Conservation (phyloP, 169 alveolate genomes). For the Plasmodium relictum region DNA sequence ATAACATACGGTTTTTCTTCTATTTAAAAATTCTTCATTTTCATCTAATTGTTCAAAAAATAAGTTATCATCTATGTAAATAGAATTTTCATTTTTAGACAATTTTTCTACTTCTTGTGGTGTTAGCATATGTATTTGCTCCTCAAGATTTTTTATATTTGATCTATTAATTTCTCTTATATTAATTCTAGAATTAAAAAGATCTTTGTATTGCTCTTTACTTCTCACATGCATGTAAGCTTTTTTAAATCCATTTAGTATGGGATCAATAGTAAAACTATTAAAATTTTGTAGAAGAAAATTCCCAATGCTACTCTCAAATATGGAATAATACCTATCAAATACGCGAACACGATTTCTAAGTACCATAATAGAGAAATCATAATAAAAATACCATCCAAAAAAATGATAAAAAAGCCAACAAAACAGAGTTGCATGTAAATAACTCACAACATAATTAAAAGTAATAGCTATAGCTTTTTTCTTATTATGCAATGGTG, state of each 20-base stretch:
- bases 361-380: constrained; percentile 5
- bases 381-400: too few species aligned
- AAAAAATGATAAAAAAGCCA: too few species aligned
- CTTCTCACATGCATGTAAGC: constrained; percentile 9
- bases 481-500: too few species aligned
- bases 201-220: constrained; percentile 2
- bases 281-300: constrained; percentile 17
- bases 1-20: not conserved
- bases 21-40: constrained; percentile 9
- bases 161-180: constrained; percentile 5
- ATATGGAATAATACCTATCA: constrained; percentile 16
- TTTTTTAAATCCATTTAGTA: not conserved
- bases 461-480: too few species aligned
- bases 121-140: constrained; percentile 16
- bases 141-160: constrained; percentile 4
- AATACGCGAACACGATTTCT: constrained; percentile 16
- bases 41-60: not conserved
- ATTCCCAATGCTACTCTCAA: constrained; percentile 5
- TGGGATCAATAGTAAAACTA: constrained; percentile 20
- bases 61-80: not conserved
- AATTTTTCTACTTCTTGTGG: constrained; percentile 25
- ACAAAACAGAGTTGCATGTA: too few species aligned
- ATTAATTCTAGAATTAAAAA: constrained; percentile 11
- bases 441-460: too few species aligned
- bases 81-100: not conserved